Evolutionary conservation across 2,329 filamentous ascomycete species (phyloP), one percentile per base, ranked within the genome.

Genomic region (Microsporum ferrugineum): DNA sequence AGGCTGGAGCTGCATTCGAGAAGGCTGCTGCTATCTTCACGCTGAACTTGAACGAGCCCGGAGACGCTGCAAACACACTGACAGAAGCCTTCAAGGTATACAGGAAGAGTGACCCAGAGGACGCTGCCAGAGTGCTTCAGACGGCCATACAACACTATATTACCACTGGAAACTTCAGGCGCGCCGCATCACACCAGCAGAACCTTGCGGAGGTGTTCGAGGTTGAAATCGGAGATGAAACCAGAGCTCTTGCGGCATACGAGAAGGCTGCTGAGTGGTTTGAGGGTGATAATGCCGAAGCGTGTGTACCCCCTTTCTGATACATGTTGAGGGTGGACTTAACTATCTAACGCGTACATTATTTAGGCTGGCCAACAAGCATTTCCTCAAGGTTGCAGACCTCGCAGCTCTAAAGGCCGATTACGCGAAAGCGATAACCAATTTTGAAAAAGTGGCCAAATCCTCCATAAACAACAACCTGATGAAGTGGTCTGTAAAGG

Each of bases 41-140:
- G 57, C 82, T 85, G 66, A 86, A 91, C 68, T 82, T 97, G 58
- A 95, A 91, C 71, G 91, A 97, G 71, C 89, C 88, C 47, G 89
- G 95, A 72, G 94, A 97, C 72, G 90, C 91, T 56, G 91, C 92
- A 65, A 95, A 95, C 76, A 87, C 88, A 56, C 79, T 91, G 63
- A 84, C 87, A 69, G 91, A 97, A 73, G 94, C 94, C 59, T 97
- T 91, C 82, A 96, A 97, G 79, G 88, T 90, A 63, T 97, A 96
- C 78, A 84, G 87, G 69, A 95, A 91, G 76, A 85, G 88, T 59
- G 85, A 89, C 69, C 91, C 91, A 23, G 81, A 89, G 71, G 87
- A 92, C 69, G 92, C 91, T 14, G 89, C 88, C 49, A 81, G 89
- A 64, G 91, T 89, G 70, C 79, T 96, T 61, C 84, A 90, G 65